phyloP scores from a whole-genome alignment of 768 basidiomycete species.

The Lentinula lateritia region DNA sequence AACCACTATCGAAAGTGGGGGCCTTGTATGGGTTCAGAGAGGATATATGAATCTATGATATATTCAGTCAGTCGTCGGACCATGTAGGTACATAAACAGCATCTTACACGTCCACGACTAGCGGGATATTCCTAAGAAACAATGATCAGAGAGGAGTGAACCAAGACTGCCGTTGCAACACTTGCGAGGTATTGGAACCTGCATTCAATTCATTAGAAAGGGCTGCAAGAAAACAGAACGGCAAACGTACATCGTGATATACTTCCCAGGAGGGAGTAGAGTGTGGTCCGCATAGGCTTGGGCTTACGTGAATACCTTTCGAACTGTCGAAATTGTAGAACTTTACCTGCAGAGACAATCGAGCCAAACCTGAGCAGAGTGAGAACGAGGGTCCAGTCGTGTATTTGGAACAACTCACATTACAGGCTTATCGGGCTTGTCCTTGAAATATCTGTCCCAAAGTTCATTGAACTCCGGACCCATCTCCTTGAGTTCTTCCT shows the following conservation, averaged over 20 bases:
- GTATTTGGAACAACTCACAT: constrained; percentile 35
- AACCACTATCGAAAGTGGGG: constrained; percentile 67
- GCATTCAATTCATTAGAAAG: neutral
- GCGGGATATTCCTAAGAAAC: constrained; percentile 59
- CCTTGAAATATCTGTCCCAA: constrained; percentile 69
- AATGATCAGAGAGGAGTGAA: neutral
- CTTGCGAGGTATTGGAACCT: constrained; percentile 62
- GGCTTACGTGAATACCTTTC: neutral
- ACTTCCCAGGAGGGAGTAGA: constrained; percentile 66
- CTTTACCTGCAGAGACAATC: constrained; percentile 53
- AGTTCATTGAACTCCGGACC: constrained; percentile 70
- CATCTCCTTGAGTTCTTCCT: constrained; percentile 69
- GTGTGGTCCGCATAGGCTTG: constrained; percentile 66
- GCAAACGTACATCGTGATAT: constrained; percentile 50
- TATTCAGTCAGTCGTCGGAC: neutral
- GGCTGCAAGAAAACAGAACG: neutral
- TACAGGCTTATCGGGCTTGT: constrained; percentile 76
- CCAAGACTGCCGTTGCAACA: neutral
- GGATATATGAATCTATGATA: constrained; percentile 51
- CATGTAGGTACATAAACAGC: neutral
- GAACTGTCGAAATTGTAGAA: neutral
- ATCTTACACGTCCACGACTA: constrained; percentile 58
- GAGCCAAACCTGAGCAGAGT: constrained; percentile 46
- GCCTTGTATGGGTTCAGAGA: constrained; percentile 57
- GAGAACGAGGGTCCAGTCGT: neutral